phyloP scores from a whole-genome alignment of 2,329 filamentous ascomycete genomes.

The Xylaria sp. region DNA sequence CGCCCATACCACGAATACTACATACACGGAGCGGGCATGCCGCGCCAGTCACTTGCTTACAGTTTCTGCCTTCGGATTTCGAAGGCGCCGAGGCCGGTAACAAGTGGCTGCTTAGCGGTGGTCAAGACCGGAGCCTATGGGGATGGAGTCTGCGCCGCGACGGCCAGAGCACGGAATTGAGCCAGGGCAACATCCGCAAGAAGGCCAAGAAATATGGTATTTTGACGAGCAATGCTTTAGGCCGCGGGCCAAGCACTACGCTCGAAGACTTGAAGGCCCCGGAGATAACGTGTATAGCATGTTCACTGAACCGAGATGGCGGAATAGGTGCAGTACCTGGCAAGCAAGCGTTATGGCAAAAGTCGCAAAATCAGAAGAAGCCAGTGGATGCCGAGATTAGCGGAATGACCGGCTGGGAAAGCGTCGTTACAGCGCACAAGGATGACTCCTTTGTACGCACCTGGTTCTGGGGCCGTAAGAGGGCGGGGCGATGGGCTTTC shows the following conservation, averaged over 20 bases:
- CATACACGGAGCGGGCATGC: constrained; percentile 89
- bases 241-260: constrained; percentile 63
- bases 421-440: constrained; percentile 89
- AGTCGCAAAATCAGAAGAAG: constrained; percentile 65
- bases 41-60: constrained; percentile 77
- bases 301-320: constrained; percentile 90
- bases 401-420: constrained; percentile 91
- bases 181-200: constrained; percentile 84
- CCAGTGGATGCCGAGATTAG: constrained; percentile 70
- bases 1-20: constrained; percentile 79
- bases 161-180: constrained; percentile 90
- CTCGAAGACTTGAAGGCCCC: constrained; percentile 83
- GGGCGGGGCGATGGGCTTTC: constrained; percentile 90
- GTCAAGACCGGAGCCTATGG: constrained; percentile 89
- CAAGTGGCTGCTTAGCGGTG: constrained; percentile 92
- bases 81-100: constrained; percentile 86
- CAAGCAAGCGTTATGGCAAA: constrained; percentile 81
- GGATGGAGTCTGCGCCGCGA: constrained; percentile 94
- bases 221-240: constrained; percentile 57
- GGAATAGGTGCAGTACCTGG: constrained; percentile 85
- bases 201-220: constrained; percentile 89
- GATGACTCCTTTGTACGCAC: constrained; percentile 84
- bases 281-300: constrained; percentile 88
- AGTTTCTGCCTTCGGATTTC: constrained; percentile 85
- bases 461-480: constrained; percentile 97